Conservation (phyloP, 2,329 filamentous ascomycete species). For the Trichoderma sp. region DNA sequence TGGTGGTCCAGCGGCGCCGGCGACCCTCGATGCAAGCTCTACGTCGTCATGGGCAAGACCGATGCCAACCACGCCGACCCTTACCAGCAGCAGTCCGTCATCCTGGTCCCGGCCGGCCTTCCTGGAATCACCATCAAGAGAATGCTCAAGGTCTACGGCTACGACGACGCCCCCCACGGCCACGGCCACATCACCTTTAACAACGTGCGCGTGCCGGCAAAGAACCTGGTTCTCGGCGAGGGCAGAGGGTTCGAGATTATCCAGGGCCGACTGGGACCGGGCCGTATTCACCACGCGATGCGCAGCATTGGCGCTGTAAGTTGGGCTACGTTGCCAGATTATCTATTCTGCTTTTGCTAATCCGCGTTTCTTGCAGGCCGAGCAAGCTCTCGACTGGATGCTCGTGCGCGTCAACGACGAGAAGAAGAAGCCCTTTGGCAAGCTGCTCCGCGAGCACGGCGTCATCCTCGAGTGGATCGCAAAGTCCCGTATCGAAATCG, state of each 20-base stretch:
- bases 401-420: conserved; percentile 92
- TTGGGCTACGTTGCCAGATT: conserved; percentile 23
- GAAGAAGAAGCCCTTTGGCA: conserved; percentile 86
- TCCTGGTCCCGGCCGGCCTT: conserved; percentile 78
- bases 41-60: conserved; percentile 95
- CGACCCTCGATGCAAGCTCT: conserved; percentile 87
- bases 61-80: conserved; percentile 72
- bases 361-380: conserved; percentile 54
- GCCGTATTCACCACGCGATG: conserved; percentile 98
- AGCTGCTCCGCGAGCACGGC: conserved; percentile 83
- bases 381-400: conserved; percentile 92
- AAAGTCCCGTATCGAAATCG: conserved; percentile 88
- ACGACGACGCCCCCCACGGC: conserved; percentile 96
- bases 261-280: conserved; percentile 91
- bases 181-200: conserved; percentile 91
- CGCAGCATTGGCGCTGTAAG: conserved; percentile 80
- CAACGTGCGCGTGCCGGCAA: conserved; percentile 82
- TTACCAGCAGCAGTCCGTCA: conserved; percentile 91
- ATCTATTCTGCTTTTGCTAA: neutral
- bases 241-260: conserved; percentile 98
- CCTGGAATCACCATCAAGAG: conserved; percentile 90
- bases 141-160: conserved; percentile 93
- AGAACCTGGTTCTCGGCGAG: conserved; percentile 87
- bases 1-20: conserved; percentile 99
- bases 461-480: conserved; percentile 96